Evolutionary conservation across 345 rosid genomes (phyloP).

Genomic region (Gossypium anomalum): DNA sequence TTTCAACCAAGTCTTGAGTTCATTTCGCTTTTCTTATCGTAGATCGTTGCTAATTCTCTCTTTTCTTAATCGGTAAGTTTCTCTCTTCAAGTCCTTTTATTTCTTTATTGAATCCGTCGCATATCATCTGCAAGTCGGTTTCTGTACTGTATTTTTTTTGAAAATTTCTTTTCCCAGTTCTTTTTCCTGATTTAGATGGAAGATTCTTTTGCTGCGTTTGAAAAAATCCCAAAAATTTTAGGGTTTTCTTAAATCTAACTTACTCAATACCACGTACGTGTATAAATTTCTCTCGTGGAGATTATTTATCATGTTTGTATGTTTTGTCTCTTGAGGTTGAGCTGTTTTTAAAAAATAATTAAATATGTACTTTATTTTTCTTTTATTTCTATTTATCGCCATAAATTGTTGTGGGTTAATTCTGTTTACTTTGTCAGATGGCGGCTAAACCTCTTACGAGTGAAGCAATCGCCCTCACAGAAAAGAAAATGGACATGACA

Average conservation of each 20-base stretch:
- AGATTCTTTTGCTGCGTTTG: too few relatives aligned
- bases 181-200: neutral
- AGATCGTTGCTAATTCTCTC: neutral
- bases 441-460: constrained; percentile 54
- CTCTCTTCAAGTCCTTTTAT: neutral
- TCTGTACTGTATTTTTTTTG: neutral
- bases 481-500: constrained; percentile 90
- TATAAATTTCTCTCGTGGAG: neutral
- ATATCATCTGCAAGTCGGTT: neutral
- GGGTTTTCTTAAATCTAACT: neutral
- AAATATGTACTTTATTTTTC: neutral
- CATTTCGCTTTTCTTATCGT: neutral
- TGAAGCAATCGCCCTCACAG: constrained; percentile 79
- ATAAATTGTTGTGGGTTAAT: too few relatives aligned
- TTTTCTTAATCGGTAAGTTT: neutral
- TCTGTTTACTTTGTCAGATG: constrained; percentile 38
- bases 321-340: neutral
- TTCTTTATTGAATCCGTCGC: neutral
- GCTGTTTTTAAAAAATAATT: neutral
- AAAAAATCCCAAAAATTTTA: neutral
- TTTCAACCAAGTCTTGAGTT: neutral
- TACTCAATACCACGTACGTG: neutral
- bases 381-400: neutral
- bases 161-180: neutral
- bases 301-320: neutral